These are phyloP conservation scores for Drechslerella coelobrocha DNA, from an alignment of 2,329 filamentous ascomycete species.

Conservation along the genomic window DNA sequence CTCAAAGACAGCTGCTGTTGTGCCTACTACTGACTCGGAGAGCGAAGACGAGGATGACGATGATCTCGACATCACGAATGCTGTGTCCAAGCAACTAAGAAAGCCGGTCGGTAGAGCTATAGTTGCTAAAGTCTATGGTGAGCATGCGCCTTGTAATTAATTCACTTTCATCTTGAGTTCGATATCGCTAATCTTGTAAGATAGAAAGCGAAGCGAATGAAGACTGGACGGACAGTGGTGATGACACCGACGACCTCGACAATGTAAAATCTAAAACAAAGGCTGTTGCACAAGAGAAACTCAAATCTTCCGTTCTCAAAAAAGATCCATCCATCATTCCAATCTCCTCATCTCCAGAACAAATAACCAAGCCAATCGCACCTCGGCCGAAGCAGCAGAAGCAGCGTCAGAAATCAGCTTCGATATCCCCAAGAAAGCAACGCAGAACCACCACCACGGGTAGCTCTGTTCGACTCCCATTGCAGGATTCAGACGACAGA, in stretches of 20 bases:
- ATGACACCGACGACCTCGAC: constrained; percentile 42
- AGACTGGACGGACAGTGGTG: constrained; percentile 22
- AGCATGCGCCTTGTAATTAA: not conserved
- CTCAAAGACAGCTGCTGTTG: constrained; percentile 12
- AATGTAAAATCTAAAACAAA: constrained; percentile 23
- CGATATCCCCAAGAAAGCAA: constrained; percentile 14
- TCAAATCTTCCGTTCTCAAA: constrained; percentile 6
- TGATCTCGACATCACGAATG: constrained; percentile 40
- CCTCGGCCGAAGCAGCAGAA: constrained; percentile 1
- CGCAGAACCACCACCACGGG: constrained; percentile 11
- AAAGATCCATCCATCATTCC: constrained; percentile 41
- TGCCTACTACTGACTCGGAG: constrained; percentile 2
- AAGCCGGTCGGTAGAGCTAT: not conserved
- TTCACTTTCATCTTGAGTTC: too few relatives aligned
- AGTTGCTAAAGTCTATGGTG: not conserved
- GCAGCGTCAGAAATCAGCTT: not conserved
- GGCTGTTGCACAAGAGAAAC: not conserved
- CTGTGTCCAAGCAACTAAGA: constrained; percentile 30
- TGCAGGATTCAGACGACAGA: not conserved
- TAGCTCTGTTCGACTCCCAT: not conserved
- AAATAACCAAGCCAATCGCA: constrained; percentile 15
- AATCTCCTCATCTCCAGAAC: constrained; percentile 36
- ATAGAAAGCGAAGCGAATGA: not conserved
- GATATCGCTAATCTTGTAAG: not conserved
- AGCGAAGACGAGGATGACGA: constrained; percentile 29